Conservation (phyloP, 495 filamentous ascomycete genomes). For the Xylaria scruposa region DNA sequence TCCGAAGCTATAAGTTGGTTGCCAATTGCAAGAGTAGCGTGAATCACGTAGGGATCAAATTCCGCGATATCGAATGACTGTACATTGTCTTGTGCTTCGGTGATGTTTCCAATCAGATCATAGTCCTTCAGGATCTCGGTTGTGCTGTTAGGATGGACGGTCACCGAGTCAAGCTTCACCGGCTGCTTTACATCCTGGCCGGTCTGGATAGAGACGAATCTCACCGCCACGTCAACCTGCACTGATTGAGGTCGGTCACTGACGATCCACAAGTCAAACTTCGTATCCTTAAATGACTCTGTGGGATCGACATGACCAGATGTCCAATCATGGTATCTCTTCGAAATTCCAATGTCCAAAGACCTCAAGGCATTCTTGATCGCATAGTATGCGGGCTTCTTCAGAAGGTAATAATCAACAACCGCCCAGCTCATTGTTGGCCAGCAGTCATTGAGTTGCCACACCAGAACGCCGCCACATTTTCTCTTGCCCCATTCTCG, state of each 20-base stretch:
- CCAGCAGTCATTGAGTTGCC: slow-evolving; percentile 95
- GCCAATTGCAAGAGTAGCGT: slow-evolving; percentile 50
- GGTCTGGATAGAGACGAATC: slow-evolving; percentile 69
- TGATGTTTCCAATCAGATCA: slow-evolving; percentile 14
- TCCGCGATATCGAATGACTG: slow-evolving; percentile 45
- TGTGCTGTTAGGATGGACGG: slow-evolving; percentile 66
- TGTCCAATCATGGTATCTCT: slow-evolving; percentile 68
- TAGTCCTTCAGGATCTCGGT: slow-evolving; percentile 63
- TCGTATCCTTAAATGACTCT: slow-evolving; percentile 53
- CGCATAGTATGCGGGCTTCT: slow-evolving; percentile 79
- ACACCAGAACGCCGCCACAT: slow-evolving; percentile 85
- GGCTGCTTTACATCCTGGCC: slow-evolving; percentile 61
- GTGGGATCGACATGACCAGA: slow-evolving; percentile 57
- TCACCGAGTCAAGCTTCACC: slow-evolving; percentile 52
- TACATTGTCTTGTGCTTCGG: slow-evolving; percentile 19
- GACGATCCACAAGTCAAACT: slow-evolving; percentile 73
- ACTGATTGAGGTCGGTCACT: slow-evolving; percentile 58
- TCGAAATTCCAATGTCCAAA: slow-evolving; percentile 70
- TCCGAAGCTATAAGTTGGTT: slow-evolving; percentile 64
- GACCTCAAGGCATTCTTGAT: slow-evolving; percentile 72
- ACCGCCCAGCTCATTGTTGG: slow-evolving; percentile 81
- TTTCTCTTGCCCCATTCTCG: slow-evolving; percentile 69
- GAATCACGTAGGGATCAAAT: slow-evolving; percentile 57
- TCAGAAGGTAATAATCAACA: slow-evolving; percentile 76
- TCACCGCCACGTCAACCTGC: slow-evolving; percentile 60